Conservation (phyloP, 768 basidiomycete genomes). For the Symmetrospora coprosmae region DNA sequence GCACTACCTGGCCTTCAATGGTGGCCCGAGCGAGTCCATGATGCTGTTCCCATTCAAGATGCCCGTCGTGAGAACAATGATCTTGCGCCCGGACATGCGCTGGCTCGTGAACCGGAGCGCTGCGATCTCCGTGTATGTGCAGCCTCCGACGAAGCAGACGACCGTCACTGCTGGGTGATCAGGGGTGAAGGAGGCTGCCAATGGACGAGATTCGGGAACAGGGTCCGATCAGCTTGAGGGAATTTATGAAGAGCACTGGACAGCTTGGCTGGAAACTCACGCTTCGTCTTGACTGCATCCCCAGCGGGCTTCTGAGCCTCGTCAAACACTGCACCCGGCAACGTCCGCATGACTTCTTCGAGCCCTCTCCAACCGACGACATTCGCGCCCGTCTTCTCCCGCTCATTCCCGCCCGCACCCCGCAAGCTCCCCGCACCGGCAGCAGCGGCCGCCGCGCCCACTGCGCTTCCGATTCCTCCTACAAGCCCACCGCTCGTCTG, state of each 20-base stretch:
- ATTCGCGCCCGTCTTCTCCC: conserved; percentile 42
- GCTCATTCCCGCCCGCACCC: conserved; percentile 36
- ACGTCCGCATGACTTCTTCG: conserved; percentile 66
- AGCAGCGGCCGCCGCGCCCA: conserved; percentile 1
- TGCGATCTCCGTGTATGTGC: conserved; percentile 93
- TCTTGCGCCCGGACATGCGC: conserved; percentile 19
- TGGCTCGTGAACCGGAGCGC: conserved; percentile 75
- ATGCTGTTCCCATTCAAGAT: conserved; percentile 27
- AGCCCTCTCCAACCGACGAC: conserved; percentile 96
- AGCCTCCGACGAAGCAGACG: conserved; percentile 92
- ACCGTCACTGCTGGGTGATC: conserved; percentile 66
- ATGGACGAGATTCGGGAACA: background rate
- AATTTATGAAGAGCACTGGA: background rate
- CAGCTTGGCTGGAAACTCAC: conserved; percentile 5
- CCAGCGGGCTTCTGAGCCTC: conserved; percentile 40
- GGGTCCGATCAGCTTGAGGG: background rate
- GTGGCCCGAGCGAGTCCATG: conserved; percentile 19
- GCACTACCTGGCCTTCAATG: too few relatives aligned
- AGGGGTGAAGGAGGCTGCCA: conserved; percentile 31
- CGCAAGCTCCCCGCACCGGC: conserved; percentile 45
- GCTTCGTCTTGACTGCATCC: background rate
- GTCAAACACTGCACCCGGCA: conserved; percentile 80
- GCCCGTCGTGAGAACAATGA: conserved; percentile 28
- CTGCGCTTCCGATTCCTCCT: conserved; percentile 14
- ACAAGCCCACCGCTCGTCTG: background rate